Base-by-base conservation (phyloP, 2,329 filamentous ascomycete genomes). In the Ilyonectria destructans region DNA sequence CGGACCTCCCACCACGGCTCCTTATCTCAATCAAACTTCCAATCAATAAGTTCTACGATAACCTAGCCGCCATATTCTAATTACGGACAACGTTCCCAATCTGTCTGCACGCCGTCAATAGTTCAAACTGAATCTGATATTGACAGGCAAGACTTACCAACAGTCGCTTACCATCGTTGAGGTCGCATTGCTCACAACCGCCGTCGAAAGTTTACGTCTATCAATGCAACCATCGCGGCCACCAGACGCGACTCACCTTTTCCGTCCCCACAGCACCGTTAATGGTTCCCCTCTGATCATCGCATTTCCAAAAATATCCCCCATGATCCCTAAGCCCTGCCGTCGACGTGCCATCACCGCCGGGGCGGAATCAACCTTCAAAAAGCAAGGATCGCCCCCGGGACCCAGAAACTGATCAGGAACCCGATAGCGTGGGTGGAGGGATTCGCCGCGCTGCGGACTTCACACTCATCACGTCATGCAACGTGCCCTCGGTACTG, bases 251-350 rank as follows among this genome's bases (percentile, higher is more conserved):
- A 58, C 45, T 66, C 52, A 33, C 58, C 63, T 45, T 56, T 48
- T 26, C 26, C 63, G 46, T 48, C 54, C 23, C 58, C 54, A 57
- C 63, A n/a, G 35, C 58, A 63, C 60, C 52, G 23, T 31, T 15
- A 33, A 63, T 19, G 46, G 45, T 5, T 19, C 21, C 33, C 33
- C 33, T 21, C n/a, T 12, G 45, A 48, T n/a, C 37, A 58, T 67
- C 54, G 23, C 48, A 21, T 67, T 62, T 62, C 64, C 54, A 67
- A 67, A 67, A 67, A 67, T 61, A 66, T 40, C 19, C 13, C 29
- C 35, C 19, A 12, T 54, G 37, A 19, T 31, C 31, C 29, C 29
- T 33, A 29, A 8, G 33, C 63, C 57, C 54, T 66, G 48, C 58
- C 58, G 58, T 62, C 17, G 19, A 58, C 10, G 64, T 67, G 29